These are phyloP conservation scores for Blastomyces parvus DNA, from an alignment of 2,329 filamentous ascomycete genomes.

Conservation along the genomic window DNA sequence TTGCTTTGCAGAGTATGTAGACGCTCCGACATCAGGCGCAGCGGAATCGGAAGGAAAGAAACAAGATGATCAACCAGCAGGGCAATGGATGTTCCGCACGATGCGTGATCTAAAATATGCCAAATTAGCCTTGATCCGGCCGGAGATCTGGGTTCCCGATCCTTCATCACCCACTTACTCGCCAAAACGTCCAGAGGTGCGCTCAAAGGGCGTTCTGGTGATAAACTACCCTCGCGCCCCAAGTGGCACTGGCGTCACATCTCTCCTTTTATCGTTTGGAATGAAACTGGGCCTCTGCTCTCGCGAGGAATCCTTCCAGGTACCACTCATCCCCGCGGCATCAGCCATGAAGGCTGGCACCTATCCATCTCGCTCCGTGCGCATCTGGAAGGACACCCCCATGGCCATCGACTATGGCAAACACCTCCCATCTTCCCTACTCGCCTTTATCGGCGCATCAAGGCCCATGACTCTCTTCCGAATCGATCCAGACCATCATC, in stretches of 20 bases:
- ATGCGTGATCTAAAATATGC: conserved; percentile 42
- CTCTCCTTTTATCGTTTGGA: conserved; percentile 19
- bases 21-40: conserved; percentile 2
- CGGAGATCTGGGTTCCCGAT: conserved; percentile 53
- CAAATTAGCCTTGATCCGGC: conserved; percentile 58
- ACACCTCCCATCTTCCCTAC: conserved; percentile 41
- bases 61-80: conserved; percentile 18
- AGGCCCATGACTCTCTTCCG: conserved; percentile 48
- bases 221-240: conserved; percentile 37
- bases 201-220: conserved; percentile 45
- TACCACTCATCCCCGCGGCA: conserved; percentile 45
- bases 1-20: conserved; percentile 59
- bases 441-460: conserved; percentile 37
- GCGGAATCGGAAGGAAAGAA: conserved; percentile 7
- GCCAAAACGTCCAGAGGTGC: conserved; percentile 37
- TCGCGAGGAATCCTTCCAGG: conserved; percentile 38
- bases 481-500: conserved; percentile 35
- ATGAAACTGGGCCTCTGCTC: conserved; percentile 25
- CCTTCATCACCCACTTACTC: conserved; percentile 35
- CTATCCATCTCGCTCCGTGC: conserved; percentile 41
- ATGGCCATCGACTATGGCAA: conserved; percentile 31
- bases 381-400: conserved; percentile 48
- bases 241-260: conserved; percentile 11
- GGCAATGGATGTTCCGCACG: conserved; percentile 38
- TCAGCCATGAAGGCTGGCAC: conserved; percentile 18